These are phyloP conservation scores for Pholiota adiposa DNA, from an alignment of 1,284 basidiomycete species.

Conservation along the genomic window DNA sequence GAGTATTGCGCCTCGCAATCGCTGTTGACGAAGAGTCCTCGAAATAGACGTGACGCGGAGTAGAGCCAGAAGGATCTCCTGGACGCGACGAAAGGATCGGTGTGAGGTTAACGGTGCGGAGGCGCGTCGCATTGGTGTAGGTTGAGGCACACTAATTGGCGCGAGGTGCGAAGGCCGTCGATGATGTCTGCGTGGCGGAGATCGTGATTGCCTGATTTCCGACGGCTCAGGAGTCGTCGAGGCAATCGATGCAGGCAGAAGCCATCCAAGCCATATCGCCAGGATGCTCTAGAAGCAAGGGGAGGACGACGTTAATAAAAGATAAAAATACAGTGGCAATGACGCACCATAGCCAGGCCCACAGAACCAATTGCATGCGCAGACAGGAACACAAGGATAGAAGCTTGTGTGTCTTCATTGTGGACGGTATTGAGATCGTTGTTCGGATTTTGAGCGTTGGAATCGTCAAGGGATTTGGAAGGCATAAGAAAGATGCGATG, in stretches of 20 bases:
- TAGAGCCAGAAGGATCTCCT: constrained; percentile 15
- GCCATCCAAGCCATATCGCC: constrained; percentile 44
- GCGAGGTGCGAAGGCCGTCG: constrained; percentile 11
- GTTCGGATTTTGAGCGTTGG: constrained; percentile 10
- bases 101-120: constrained; percentile 21
- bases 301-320: neutral
- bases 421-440: constrained; percentile 8
- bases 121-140: constrained; percentile 22
- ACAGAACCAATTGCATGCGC: constrained; percentile 41
- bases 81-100: constrained; percentile 23
- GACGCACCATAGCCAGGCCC: constrained; percentile 42
- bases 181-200: constrained; percentile 15
- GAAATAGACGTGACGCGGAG: constrained; percentile 35
- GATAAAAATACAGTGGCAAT: constrained; percentile 2
- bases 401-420: constrained; percentile 15
- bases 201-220: constrained; percentile 23
- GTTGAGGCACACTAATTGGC: constrained; percentile 7
- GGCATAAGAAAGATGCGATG: constrained; percentile 20
- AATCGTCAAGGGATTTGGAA: constrained; percentile 17
- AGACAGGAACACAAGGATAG: constrained; percentile 40
- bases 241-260: constrained; percentile 32
- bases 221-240: constrained; percentile 8
- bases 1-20: constrained; percentile 22
- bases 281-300: constrained; percentile 39
- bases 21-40: constrained; percentile 25